Evolutionary conservation across 208 protist species (phyloP), one percentile per base, ranked within the genome.

Genomic region (Leishmania lainsoni): DNA sequence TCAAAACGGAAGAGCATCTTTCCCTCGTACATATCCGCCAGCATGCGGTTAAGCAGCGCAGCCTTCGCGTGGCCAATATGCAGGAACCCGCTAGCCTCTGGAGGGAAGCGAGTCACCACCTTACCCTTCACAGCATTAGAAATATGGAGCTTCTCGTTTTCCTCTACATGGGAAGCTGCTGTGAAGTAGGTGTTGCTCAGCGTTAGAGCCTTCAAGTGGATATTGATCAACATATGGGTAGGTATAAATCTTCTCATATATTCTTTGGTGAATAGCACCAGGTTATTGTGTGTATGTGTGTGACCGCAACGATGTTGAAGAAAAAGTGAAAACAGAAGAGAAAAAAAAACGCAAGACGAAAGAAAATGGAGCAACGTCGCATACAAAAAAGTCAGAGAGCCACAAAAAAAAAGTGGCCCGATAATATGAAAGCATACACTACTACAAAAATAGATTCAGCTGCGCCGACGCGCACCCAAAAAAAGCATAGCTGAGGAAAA

Each of bases 11-110:
- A 92, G 42, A 99, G 82, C 87, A 99, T 90, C 86, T 99, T 99
- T 63, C 99, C 99, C 51, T 99, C 90, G 86, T 99, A 99, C 45
- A 97, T 92, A 51, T 91, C 69, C 6, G 99, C 98, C 51, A 99
- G 99, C 90, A 99, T 98, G 68, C 98, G 90, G 86, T 99, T 99
- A 39, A 99, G 94, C 9, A 99, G 85, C 14, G 98, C 99, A 51
- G 99, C 99, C 87, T 99, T 99, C 14, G 98, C 95, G 84, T 99
- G 99, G 20, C 99, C 99, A 87, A 99, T 99, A 87, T 99, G 99
- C 20, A 99, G 87, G 84, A 98, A 99, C 9, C 99, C 99, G 80
- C 94, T 98, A 14, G 99, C 97, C 86, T 99, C 98, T 3, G 99
- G 99, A n/a, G 99, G 98, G 84, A 99, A 99, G 76, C 99, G 92